These are phyloP conservation scores for Pythium oligandrum DNA, from an alignment of 352 stramenopile species.

Conservation along the genomic window DNA sequence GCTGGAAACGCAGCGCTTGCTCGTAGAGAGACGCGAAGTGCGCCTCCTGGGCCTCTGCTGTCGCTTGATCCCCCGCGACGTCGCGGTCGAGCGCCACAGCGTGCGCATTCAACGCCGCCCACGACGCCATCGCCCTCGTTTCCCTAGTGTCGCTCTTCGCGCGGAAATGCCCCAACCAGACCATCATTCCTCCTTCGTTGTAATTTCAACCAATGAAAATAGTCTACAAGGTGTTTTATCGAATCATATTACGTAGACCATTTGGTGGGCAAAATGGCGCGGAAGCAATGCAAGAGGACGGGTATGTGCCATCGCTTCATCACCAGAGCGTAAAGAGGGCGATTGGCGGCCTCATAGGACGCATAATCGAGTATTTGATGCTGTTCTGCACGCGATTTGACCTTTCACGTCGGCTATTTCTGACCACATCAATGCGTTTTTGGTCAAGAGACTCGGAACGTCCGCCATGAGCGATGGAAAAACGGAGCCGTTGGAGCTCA, in stretches of 20 bases:
- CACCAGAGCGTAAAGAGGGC: not conserved
- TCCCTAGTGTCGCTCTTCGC: no score
- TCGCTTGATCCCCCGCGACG: conserved; percentile 22
- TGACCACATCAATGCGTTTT: not conserved
- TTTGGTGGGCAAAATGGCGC: not conserved
- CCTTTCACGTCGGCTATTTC: not conserved
- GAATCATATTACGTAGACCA: not conserved
- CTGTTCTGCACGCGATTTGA: no score
- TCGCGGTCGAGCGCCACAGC: not conserved
- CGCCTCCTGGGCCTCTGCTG: conserved; percentile 67
- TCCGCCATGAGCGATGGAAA: no score
- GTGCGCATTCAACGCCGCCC: conserved; percentile 1
- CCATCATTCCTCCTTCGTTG: no score
- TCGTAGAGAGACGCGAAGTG: conserved; percentile 55
- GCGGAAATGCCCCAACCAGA: no score
- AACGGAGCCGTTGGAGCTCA: conserved; percentile 4
- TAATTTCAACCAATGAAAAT: not conserved
- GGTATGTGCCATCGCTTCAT: not conserved
- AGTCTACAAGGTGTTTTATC: not conserved
- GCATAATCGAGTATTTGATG: no score
- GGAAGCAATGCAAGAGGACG: no score
- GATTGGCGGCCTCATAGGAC: no score
- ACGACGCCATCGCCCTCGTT: not conserved
- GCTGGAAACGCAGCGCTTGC: conserved; percentile 58
- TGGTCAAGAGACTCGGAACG: no score